Percentiles rank a stretch among this genome's conserved stretches.
Conservation (phyloP, 352 stramenopile genomes). For the Phytophthora meadii region DNA sequence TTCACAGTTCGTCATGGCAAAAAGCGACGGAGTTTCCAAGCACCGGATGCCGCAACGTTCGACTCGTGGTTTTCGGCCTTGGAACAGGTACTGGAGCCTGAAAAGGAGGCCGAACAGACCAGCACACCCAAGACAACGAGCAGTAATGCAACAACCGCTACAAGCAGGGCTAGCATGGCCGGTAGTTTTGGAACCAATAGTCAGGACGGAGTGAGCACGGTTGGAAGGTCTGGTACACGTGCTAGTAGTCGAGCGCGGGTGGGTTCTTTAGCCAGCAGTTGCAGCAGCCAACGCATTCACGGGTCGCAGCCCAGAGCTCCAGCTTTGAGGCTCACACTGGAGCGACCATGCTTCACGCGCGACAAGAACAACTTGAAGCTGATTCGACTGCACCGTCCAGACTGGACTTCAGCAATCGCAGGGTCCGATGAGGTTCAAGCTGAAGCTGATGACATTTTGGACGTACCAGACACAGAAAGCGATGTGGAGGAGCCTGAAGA, state of each 20-base stretch:
- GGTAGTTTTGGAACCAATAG: conserved; percentile 14
- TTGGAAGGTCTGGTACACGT: neutral
- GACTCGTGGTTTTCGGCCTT: conserved; percentile 24
- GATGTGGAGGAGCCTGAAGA: conserved; percentile 11
- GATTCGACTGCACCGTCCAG: conserved; percentile 26
- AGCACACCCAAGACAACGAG: conserved; percentile 10
- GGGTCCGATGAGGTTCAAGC: neutral
- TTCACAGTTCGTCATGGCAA: conserved; percentile 35
- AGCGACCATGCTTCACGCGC: conserved; percentile 20
- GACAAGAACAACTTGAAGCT: conserved; percentile 30
- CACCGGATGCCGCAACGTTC: conserved; percentile 30
- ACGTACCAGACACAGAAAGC: conserved; percentile 6
- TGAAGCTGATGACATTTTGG: neutral
- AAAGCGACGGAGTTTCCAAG: conserved; percentile 33
- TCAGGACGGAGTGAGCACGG: conserved; percentile 1
- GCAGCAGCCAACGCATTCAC: conserved; percentile 9
- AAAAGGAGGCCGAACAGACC: conserved; percentile 2
- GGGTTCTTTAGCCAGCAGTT: conserved; percentile 4
- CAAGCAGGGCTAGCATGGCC: conserved; percentile 11
- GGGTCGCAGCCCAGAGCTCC: conserved; percentile 6
- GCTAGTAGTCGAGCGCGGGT: neutral
- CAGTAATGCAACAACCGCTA: conserved; percentile 18
- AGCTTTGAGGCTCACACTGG: conserved; percentile 15
- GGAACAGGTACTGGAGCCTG: conserved; percentile 25
- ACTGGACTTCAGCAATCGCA: neutral